Conservation (phyloP, 345 rosid genomes). For the Syzygium oleosum region DNA sequence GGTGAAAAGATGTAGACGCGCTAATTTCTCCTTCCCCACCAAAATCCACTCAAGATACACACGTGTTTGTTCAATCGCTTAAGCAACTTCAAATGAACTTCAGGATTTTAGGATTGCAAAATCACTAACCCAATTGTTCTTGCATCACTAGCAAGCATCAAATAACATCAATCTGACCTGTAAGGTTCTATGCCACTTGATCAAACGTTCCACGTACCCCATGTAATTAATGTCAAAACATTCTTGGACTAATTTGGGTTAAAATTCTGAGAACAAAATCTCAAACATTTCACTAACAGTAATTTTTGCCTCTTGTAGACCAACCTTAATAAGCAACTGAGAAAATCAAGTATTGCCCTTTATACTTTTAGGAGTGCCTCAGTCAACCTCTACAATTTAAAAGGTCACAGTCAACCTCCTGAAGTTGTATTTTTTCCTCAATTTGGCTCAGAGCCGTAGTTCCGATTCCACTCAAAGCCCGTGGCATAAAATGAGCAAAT, state of each 20-base stretch:
- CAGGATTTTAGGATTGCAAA: neutral
- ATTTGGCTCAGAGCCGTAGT: neutral
- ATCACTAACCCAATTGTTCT: neutral
- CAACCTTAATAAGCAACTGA: neutral
- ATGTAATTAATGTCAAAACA: neutral
- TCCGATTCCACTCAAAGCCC: neutral
- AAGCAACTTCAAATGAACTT: neutral
- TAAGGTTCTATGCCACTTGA: neutral
- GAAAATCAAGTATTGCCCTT: neutral
- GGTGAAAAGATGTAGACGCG: neutral
- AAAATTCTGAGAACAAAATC: neutral
- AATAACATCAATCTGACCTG: neutral
- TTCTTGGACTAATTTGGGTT: neutral
- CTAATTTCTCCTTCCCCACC: neutral
- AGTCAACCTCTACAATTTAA: neutral
- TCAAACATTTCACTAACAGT: neutral
- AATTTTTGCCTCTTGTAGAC: neutral
- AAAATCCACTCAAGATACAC: neutral
- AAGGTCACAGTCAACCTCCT: neutral
- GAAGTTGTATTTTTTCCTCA: neutral
- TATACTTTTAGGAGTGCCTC: neutral
- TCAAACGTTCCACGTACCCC: neutral
- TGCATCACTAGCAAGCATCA: neutral
- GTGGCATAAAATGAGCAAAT: neutral
- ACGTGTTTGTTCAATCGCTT: neutral